Conservation (phyloP, 1,284 basidiomycete genomes). For the Apiotrichum sp. region DNA sequence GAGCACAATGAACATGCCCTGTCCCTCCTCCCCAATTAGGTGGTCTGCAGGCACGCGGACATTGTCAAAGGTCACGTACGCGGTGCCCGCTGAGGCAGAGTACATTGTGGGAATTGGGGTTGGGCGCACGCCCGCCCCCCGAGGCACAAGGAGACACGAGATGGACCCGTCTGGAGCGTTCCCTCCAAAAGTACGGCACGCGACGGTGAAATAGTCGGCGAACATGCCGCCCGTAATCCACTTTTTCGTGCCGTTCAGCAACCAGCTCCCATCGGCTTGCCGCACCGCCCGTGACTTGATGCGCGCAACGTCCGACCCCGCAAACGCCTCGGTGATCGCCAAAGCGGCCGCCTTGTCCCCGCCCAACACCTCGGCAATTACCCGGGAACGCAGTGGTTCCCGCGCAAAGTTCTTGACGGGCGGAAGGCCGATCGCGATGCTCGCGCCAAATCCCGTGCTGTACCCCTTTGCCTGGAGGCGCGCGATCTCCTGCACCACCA, state of each 20-base stretch:
- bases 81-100: conserved; percentile 70
- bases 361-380: conserved; percentile 72
- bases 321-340: conserved; percentile 85
- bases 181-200: conserved; percentile 16
- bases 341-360: conserved; percentile 64
- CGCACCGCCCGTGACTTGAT: conserved; percentile 75
- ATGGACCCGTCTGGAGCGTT: conserved; percentile 61
- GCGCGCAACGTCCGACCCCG: conserved; percentile 82
- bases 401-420: conserved; percentile 58
- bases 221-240: conserved; percentile 86
- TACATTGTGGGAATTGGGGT: conserved; percentile 80
- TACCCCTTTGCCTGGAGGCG: conserved; percentile 76
- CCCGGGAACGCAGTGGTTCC: conserved; percentile 51
- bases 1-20: conserved; percentile 70
- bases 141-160: conserved; percentile 74
- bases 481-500: conserved; percentile 78
- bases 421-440: conserved; percentile 65
- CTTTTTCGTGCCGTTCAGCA: conserved; percentile 79
- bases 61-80: conserved; percentile 81
- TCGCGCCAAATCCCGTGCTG: conserved; percentile 67
- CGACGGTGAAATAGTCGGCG: conserved; percentile 46
- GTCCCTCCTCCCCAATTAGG: conserved; percentile 74
- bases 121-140: conserved; percentile 72
- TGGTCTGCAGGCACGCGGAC: conserved; percentile 79
- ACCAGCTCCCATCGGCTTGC: conserved; percentile 69